These are phyloP conservation scores for Fusarium sp. DNA, from an alignment of 2,329 filamentous ascomycete species.

Conservation along the genomic window DNA sequence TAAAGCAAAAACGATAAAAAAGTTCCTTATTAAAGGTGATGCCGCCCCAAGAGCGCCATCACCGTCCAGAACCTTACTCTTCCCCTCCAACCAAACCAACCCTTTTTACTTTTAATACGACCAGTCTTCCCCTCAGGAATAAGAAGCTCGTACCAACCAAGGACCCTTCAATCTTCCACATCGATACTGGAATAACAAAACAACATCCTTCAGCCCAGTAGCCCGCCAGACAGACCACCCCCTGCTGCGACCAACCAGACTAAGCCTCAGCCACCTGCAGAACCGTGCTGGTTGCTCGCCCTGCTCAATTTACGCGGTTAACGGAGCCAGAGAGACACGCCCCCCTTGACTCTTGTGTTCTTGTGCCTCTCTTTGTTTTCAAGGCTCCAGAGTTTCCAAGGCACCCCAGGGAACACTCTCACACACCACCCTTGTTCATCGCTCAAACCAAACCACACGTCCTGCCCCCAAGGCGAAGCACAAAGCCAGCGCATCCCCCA, in stretches of 20 bases:
- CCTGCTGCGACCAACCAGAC: slow-evolving; percentile 34
- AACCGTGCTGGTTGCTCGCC: slow-evolving; percentile 35
- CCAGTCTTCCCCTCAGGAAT: not conserved
- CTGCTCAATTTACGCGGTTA: slow-evolving; percentile 26
- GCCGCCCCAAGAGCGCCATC: slow-evolving; percentile 4
- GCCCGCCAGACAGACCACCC: not conserved
- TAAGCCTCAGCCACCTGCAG: slow-evolving; percentile 45
- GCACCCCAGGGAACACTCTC: not conserved
- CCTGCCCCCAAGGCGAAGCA: slow-evolving; percentile 26
- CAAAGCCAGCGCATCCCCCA: slow-evolving; percentile 35
- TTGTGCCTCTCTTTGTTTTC: slow-evolving; percentile 15
- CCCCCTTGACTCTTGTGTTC: slow-evolving; percentile 13
- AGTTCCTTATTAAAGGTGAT: slow-evolving; percentile 18
- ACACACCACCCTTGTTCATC: slow-evolving; percentile 20
- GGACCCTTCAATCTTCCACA: slow-evolving; percentile 33
- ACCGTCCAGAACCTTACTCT: slow-evolving; percentile 14
- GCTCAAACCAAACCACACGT: slow-evolving; percentile 22
- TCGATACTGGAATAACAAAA: not conserved
- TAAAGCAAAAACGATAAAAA: not conserved
- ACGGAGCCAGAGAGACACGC: slow-evolving; percentile 11
- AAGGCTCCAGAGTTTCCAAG: slow-evolving; percentile 35
- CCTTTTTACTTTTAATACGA: not conserved
- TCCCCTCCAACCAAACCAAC: not conserved
- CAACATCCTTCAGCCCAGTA: slow-evolving; percentile 23
- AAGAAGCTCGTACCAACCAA: not conserved